phyloP scores from a whole-genome alignment of 768 basidiomycete genomes.

The Lactarius hatsudake region DNA sequence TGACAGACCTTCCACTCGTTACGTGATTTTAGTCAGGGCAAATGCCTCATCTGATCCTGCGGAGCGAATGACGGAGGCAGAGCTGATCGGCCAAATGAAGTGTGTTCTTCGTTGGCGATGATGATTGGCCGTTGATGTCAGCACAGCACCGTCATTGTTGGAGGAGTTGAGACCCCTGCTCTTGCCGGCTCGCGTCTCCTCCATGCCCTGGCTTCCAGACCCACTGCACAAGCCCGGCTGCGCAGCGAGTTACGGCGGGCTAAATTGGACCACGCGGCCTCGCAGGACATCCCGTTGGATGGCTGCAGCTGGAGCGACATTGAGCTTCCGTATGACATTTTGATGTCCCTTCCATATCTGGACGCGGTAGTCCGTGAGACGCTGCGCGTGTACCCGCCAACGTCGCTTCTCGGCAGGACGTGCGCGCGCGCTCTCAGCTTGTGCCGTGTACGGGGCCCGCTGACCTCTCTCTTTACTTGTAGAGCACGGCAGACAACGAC shows the following conservation, averaged over 20 bases:
- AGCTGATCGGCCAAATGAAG: conserved; percentile 40
- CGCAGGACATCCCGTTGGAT: conserved; percentile 8
- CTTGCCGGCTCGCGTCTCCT: conserved; percentile 36
- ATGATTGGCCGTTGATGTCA: background rate
- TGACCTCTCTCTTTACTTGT: conserved; percentile 23
- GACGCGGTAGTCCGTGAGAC: conserved; percentile 46
- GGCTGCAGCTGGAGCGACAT: conserved; percentile 33
- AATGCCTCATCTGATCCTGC: conserved; percentile 34
- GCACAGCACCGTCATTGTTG: conserved; percentile 1
- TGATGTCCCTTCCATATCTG: conserved; percentile 45
- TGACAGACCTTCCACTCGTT: background rate
- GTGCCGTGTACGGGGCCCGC: background rate
- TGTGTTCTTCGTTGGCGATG: background rate
- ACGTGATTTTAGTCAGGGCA: conserved; percentile 34
- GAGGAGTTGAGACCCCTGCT: conserved; percentile 29
- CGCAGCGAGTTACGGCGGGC: conserved; percentile 36
- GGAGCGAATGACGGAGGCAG: conserved; percentile 37
- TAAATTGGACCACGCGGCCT: conserved; percentile 26
- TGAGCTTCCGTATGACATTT: conserved; percentile 39
- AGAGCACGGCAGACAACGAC: conserved; percentile 21
- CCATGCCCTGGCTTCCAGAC: conserved; percentile 34
- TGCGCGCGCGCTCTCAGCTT: conserved; percentile 27
- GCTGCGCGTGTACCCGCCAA: conserved; percentile 40
- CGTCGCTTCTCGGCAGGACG: conserved; percentile 34
- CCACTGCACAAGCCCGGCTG: conserved; percentile 35